Base-by-base conservation (phyloP, 208 protist genomes). In the Trypanosoma avium region DNA sequence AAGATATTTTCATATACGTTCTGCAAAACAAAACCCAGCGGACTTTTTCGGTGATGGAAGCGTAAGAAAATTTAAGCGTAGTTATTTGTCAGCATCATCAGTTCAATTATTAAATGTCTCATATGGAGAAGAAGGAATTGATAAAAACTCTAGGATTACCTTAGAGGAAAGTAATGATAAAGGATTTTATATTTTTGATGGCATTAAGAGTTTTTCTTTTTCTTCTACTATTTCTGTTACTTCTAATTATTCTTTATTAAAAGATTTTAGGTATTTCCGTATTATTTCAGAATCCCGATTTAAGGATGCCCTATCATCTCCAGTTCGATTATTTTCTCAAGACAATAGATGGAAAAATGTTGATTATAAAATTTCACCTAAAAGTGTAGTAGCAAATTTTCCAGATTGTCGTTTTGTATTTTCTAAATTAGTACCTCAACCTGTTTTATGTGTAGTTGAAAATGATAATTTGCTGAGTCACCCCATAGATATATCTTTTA, bases 31-130 rank as follows among this genome's bases (percentile, higher is more conserved):
- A 19, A 71, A 69, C 45, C 80, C 84, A 13, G 69, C 73, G 32
- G 49, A 35, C 32, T 90, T 75, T 75, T 90, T 90, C 61, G 84
- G 84, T 7, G 75, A 90, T 67, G 77, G 70, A 8, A 67, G 68
- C 27, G 35, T 81, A 35, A 75, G 68, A 13, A 33, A 70, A 49
- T 52, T 53, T 13, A 38, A 69, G 29, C 70, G 84, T 32, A 52
- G 32, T 9, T 62, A 68, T 33, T 56, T 90, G 3, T 61, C 74
- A 21, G 56, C 78, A 6, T 59, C 71, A 12, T 35, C 56, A 27
- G 73, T 90, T 2, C 27, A 71, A n/a, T 61, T 90, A 5, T 67
- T 70, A 19, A 56, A 64, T 33, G 69, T 76, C 22, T 59, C 56
- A 22, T 48, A 62, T 15, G 36, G 15, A n/a, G 52, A 46, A 3